phyloP scores from a whole-genome alignment of 1,284 basidiomycete species.

The Cryptococcus deneoformans region DNA sequence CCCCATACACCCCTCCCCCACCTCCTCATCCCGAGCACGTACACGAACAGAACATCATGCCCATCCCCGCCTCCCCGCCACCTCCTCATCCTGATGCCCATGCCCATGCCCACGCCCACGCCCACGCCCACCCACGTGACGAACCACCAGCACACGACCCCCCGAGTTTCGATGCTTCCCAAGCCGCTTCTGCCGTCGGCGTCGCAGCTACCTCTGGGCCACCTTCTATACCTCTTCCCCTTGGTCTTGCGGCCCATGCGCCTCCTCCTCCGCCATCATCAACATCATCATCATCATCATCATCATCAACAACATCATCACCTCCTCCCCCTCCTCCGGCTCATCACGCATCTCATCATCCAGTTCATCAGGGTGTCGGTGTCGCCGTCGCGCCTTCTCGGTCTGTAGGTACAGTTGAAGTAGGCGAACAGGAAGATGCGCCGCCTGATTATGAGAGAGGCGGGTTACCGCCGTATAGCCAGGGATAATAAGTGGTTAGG shows the following conservation, averaged over 20 bases:
- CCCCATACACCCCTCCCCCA: too few species aligned
- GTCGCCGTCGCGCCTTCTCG: neutral
- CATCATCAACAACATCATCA: too few species aligned
- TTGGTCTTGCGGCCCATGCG: too few species aligned
- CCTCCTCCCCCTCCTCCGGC: too few species aligned
- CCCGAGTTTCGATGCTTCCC: conserved; percentile 43
- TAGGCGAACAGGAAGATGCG: conserved; percentile 8
- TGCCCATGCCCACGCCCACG: conserved; percentile 3
- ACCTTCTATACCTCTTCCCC: too few species aligned
- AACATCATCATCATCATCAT: too few species aligned
- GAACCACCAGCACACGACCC: conserved; percentile 24
- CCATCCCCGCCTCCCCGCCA: conserved; percentile 3
- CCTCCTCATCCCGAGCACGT: too few species aligned
- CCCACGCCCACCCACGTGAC: conserved; percentile 2
- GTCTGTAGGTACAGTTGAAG: conserved; percentile 5
- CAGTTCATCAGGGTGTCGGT: neutral
- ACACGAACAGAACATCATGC: neutral
- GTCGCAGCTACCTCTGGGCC: conserved; percentile 11
- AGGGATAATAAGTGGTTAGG: neutral
- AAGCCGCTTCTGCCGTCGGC: conserved; percentile 40
- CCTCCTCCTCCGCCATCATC: neutral
- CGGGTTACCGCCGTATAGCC: conserved; percentile 21
- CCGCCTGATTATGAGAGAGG: conserved; percentile 17
- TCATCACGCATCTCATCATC: too few species aligned
- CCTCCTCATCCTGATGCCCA: conserved; percentile 1